Conservation (phyloP, 495 filamentous ascomycete genomes). For the Halenospora varia region DNA sequence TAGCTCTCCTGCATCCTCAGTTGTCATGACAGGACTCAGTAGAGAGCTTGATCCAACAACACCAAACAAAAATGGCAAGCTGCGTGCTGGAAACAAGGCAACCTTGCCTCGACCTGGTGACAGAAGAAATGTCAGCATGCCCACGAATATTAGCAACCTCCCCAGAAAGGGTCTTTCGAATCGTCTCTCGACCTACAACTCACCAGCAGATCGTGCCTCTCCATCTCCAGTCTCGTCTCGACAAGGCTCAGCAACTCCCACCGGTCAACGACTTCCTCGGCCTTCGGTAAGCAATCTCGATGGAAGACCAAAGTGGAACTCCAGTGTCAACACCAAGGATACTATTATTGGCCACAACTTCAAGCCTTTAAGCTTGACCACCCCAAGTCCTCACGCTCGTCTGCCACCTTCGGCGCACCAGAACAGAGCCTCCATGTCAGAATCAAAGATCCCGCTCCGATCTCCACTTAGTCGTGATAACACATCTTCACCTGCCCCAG, state of each 20-base stretch:
- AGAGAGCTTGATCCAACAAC: conserved; percentile 44
- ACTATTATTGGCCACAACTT: conserved; percentile 66
- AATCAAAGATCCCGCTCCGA: conserved; percentile 38
- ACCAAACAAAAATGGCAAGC: conserved; percentile 36
- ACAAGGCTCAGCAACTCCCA: conserved; percentile 52
- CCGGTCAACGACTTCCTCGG: conserved; percentile 43
- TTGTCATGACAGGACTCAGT: conserved; percentile 58
- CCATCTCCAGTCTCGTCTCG: conserved; percentile 37
- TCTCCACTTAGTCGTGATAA: conserved; percentile 39
- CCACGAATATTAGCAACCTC: conserved; percentile 7
- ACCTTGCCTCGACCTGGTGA: conserved; percentile 37
- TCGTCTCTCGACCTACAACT: conserved; percentile 30
- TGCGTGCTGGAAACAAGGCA: conserved; percentile 31
- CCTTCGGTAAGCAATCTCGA: conserved; percentile 34
- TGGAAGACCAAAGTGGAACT: conserved; percentile 77
- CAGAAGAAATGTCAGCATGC: conserved; percentile 12
- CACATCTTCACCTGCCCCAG: conserved; percentile 34
- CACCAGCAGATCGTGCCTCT: conserved; percentile 36
- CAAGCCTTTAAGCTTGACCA: conserved; percentile 54
- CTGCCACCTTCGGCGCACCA: conserved; percentile 17
- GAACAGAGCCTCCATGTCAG: conserved; percentile 35
- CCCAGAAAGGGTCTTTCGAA: conserved; percentile 24
- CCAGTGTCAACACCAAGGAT: conserved; percentile 64
- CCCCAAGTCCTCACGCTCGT: conserved; percentile 60
- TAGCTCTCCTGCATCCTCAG: conserved; percentile 87